A percentile compares a stretch with the other conserved stretches of the same genome.
phyloP scores from a whole-genome alignment of 768 basidiomycete genomes.

The Termitomyces sp. region DNA sequence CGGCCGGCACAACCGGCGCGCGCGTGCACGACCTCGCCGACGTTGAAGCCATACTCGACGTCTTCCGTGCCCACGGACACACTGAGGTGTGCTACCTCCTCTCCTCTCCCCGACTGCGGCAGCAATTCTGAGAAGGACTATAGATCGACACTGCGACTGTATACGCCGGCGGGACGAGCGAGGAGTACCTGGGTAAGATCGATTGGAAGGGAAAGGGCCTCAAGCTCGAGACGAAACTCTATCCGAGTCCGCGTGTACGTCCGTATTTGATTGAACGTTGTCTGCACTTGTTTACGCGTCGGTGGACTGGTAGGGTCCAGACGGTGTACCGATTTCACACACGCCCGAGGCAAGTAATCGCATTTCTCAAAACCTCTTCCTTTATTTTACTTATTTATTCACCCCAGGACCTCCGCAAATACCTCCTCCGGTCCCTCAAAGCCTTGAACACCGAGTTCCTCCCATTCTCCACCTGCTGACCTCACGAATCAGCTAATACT shows the following conservation, averaged over 20 bases:
- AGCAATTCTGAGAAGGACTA: no score
- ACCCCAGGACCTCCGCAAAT: slow-evolving; percentile 37
- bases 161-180: slow-evolving; percentile 48
- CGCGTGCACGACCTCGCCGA: slow-evolving; percentile 38
- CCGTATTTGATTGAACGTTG: no score
- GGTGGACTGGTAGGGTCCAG: neutral
- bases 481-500: neutral
- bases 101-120: neutral
- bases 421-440: slow-evolving; percentile 41
- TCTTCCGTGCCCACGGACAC: slow-evolving; percentile 51
- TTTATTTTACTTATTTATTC: no score
- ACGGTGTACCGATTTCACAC: slow-evolving; percentile 16
- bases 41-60: slow-evolving; percentile 43
- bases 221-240: slow-evolving; percentile 56
- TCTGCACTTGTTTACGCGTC: no score
- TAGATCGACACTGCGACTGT: slow-evolving; percentile 15
- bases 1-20: slow-evolving; percentile 29
- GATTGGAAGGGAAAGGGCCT: slow-evolving; percentile 45
- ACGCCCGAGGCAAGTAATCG: slow-evolving; percentile 25
- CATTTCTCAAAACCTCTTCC: no score
- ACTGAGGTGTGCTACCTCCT: slow-evolving; percentile 8
- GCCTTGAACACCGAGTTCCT: slow-evolving; percentile 39
- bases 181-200: slow-evolving; percentile 48
- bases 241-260: slow-evolving; percentile 28
- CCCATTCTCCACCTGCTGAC: neutral